Evolutionary conservation across 192 early-diverging fungal genomes (phyloP).

Genomic region (Coemansia sp.): DNA sequence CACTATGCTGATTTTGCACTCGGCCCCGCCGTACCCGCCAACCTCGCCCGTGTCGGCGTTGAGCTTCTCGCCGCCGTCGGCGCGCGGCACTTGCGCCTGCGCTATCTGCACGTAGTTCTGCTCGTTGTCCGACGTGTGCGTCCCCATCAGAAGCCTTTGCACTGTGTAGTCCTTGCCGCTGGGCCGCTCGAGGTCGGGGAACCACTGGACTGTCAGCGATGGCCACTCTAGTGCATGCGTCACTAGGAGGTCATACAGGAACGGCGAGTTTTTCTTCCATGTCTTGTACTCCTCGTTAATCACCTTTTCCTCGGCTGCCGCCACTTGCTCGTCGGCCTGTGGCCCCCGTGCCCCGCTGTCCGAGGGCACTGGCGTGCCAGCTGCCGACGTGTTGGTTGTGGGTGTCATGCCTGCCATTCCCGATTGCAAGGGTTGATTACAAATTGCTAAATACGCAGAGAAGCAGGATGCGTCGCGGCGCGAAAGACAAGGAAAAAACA

Average conservation of each 20-base stretch:
- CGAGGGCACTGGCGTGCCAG: slow-evolving; percentile 43
- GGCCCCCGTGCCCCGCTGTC: slow-evolving; percentile 19
- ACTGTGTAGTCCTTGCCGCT: slow-evolving; percentile 88
- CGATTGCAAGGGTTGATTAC: not conserved
- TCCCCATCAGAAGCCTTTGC: slow-evolving; percentile 89
- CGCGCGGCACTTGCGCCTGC: slow-evolving; percentile 80
- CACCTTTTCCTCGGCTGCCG: slow-evolving; percentile 62
- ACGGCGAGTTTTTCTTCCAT: slow-evolving; percentile 99
- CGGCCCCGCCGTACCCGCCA: slow-evolving; percentile 77
- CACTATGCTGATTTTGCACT: slow-evolving; percentile 79
- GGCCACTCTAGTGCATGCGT: slow-evolving; percentile 99
- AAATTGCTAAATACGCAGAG: not conserved
- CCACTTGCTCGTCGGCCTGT: slow-evolving; percentile 43
- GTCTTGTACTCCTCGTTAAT: slow-evolving; percentile 98
- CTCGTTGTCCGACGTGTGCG: slow-evolving; percentile 94
- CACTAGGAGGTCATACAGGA: slow-evolving; percentile 95
- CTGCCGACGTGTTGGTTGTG: slow-evolving; percentile 43
- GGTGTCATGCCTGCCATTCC: slow-evolving; percentile 23
- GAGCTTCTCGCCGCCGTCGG: slow-evolving; percentile 60
- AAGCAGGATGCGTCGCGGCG: not conserved
- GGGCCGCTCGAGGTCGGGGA: slow-evolving; percentile 89
- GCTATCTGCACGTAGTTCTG: slow-evolving; percentile 97
- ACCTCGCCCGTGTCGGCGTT: slow-evolving; percentile 76
- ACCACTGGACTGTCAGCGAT: slow-evolving; percentile 95
- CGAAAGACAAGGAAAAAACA: not conserved